A percentile compares a stretch with the other conserved stretches of the same genome.
phyloP scores from a whole-genome alignment of 768 basidiomycete genomes.

The Botryobasidium botryosum region DNA sequence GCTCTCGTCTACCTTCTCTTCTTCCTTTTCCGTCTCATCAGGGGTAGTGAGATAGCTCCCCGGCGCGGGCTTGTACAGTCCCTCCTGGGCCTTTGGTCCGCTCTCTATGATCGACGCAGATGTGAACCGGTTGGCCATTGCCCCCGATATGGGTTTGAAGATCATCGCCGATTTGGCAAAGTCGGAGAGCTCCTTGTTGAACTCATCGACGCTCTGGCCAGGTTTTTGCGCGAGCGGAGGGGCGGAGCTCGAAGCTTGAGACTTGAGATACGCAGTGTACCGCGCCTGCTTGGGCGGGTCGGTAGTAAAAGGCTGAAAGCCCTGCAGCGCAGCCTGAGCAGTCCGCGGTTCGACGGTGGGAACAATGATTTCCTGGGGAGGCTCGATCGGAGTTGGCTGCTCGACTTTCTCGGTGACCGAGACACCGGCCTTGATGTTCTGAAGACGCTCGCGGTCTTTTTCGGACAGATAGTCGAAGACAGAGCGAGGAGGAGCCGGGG shows the following conservation, averaged over 20 bases:
- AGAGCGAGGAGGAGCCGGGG: constrained; percentile 54
- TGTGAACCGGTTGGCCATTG: constrained; percentile 91
- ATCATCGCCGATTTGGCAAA: constrained; percentile 76
- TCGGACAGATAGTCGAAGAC: constrained; percentile 90
- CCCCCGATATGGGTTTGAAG: constrained; percentile 81
- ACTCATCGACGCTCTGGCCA: constrained; percentile 45
- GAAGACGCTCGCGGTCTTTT: constrained; percentile 76
- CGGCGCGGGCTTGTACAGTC: constrained; percentile 39
- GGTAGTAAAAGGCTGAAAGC: constrained; percentile 76
- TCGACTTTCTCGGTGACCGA: constrained; percentile 3
- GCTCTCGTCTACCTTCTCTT: constrained; percentile 39
- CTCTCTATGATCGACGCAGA: constrained; percentile 56
- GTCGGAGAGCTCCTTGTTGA: constrained; percentile 68
- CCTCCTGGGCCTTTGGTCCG: constrained; percentile 45
- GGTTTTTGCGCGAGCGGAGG: constrained; percentile 37
- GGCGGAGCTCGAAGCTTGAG: constrained; percentile 35
- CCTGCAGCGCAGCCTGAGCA: constrained; percentile 71
- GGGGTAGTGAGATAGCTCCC: constrained; percentile 16
- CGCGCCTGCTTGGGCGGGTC: constrained; percentile 69
- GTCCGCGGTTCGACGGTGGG: constrained; percentile 57
- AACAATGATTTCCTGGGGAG: constrained; percentile 20
- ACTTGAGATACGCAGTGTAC: constrained; percentile 65
- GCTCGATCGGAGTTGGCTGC: constrained; percentile 8
- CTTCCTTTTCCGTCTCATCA: constrained; percentile 25
- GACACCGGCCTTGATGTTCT: constrained; percentile 32